Evolutionary conservation across 345 rosid genomes (phyloP).

Genomic region (Salix udensis): DNA sequence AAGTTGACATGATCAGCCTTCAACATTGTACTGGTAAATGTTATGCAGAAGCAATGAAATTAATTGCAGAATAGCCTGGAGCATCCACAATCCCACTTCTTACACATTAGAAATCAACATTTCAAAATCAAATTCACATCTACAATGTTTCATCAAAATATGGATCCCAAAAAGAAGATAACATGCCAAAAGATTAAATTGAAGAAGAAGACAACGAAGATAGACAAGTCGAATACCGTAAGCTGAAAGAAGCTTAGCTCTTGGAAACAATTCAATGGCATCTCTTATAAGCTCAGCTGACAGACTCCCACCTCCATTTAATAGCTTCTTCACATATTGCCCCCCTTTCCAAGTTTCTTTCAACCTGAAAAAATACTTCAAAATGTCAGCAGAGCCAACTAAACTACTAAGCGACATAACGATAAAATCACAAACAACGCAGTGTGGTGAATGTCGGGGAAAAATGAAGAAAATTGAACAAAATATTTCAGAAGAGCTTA

Average conservation of each 20-base stretch:
- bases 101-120: too few species aligned
- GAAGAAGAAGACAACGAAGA: constrained; percentile 3
- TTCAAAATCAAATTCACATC: background rate
- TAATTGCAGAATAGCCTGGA: background rate
- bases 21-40: too few species aligned
- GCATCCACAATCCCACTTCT: background rate
- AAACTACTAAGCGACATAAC: background rate
- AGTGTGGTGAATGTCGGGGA: background rate
- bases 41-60: background rate
- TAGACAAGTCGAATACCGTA: constrained; percentile 47
- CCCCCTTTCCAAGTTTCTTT: constrained; percentile 42
- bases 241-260: constrained; percentile 67
- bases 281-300: constrained; percentile 46
- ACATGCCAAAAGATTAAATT: background rate
- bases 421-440: background rate
- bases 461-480: background rate
- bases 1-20: too few species aligned
- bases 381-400: background rate
- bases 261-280: constrained; percentile 47
- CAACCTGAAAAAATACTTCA: constrained; percentile 28
- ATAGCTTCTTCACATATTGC: constrained; percentile 50
- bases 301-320: constrained; percentile 85
- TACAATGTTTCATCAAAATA: background rate
- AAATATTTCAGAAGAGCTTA: background rate
- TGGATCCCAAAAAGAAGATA: too few species aligned